phyloP scores from a whole-genome alignment of 805 yeast genomes.

The Pichia kluyveri region DNA sequence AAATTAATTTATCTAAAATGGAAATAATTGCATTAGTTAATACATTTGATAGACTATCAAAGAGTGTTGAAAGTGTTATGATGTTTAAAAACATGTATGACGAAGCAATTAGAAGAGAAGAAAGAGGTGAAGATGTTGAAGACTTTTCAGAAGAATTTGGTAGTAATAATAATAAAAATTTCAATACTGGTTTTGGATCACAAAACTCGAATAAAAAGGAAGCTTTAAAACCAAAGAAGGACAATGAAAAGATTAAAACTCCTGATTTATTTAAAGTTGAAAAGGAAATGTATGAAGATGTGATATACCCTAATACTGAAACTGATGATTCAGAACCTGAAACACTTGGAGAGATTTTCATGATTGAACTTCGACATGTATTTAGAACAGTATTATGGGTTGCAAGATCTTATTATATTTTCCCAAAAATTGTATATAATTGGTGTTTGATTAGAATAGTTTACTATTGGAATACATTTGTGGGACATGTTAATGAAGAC shows the following conservation, averaged over 20 bases:
- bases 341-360: conserved; percentile 16
- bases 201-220: neutral
- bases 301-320: conserved; percentile 15
- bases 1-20: conserved; percentile 46
- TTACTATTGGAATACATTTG: conserved; percentile 63
- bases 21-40: conserved; percentile 88
- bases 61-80: conserved; percentile 67
- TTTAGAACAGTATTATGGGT: conserved; percentile 57
- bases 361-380: conserved; percentile 22
- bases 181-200: neutral
- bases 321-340: conserved; percentile 1
- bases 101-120: conserved; percentile 21
- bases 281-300: conserved; percentile 16
- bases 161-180: neutral
- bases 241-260: conserved; percentile 1
- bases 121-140: conserved; percentile 11
- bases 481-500: conserved; percentile 44
- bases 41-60: conserved; percentile 86
- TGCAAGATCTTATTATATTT: conserved; percentile 50
- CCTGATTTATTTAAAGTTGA: conserved; percentile 19
- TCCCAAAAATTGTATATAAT: conserved; percentile 58
- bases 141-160: neutral
- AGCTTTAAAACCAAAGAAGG: neutral
- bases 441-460: conserved; percentile 39
- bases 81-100: conserved; percentile 55